phyloP scores from a whole-genome alignment of 257 asterid genomes.

The Scutellaria minor region DNA sequence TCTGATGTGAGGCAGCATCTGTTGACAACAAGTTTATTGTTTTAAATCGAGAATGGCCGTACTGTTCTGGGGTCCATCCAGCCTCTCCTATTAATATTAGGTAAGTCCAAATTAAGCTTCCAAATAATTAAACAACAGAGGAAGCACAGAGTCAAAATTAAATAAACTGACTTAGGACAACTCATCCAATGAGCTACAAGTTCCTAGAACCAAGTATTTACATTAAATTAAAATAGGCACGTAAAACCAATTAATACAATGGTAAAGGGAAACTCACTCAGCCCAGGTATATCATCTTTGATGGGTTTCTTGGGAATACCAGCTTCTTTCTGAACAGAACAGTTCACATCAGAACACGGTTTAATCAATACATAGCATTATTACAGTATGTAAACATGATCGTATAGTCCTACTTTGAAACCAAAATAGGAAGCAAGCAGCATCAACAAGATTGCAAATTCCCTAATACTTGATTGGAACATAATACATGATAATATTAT shows the following conservation, averaged over 20 bases:
- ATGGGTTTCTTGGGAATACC: slow-evolving; percentile 81
- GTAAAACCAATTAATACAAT: slow-evolving; percentile 12
- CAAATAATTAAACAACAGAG: slow-evolving; percentile 18
- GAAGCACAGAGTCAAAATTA: slow-evolving; percentile 25
- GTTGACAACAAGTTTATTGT: slow-evolving; percentile 56
- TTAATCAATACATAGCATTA: background rate
- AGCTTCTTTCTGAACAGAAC: slow-evolving; percentile 83
- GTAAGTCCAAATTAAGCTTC: slow-evolving; percentile 42
- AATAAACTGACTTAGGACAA: slow-evolving; percentile 2
- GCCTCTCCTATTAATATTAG: slow-evolving; percentile 74
- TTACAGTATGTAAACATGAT: slow-evolving; percentile 8
- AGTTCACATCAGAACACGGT: slow-evolving; percentile 30
- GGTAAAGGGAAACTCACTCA: slow-evolving; percentile 69
- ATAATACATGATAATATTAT: slow-evolving; percentile 10
- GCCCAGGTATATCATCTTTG: slow-evolving; percentile 94
- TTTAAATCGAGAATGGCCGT: slow-evolving; percentile 89
- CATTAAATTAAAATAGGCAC: slow-evolving; percentile 24
- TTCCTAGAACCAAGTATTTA: slow-evolving; percentile 41
- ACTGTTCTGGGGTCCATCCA: slow-evolving; percentile 97
- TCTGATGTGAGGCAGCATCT: slow-evolving; percentile 73
- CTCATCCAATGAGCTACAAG: slow-evolving; percentile 2
- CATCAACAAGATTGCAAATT: background rate
- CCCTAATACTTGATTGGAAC: background rate
- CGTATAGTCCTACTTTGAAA: slow-evolving; percentile 23
- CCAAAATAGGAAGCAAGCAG: slow-evolving; percentile 2